Percentiles rank a stretch among this genome's conserved stretches.
phyloP scores from a whole-genome alignment of 2,329 filamentous ascomycete species.

The Xylaria multiplex region DNA sequence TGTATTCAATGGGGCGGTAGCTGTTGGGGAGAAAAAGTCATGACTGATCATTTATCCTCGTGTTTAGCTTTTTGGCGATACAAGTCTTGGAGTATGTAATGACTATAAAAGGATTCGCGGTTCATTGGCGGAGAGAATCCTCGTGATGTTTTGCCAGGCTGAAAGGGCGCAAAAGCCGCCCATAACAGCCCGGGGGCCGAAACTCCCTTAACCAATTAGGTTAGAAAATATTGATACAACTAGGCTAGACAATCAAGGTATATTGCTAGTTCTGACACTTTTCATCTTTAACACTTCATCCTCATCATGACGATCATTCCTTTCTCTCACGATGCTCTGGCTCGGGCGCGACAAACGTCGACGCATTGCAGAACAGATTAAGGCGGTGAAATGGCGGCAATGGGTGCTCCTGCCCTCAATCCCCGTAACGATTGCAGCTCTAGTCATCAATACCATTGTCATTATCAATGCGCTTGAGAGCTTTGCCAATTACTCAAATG shows the following conservation, averaged over 20 bases:
- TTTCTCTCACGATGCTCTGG: conserved; percentile 8
- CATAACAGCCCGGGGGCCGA: neutral
- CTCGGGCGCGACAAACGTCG: conserved; percentile 4
- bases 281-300: neutral
- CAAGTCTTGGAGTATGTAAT: neutral
- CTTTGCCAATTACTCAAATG: conserved; percentile 3
- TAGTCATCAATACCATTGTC: conserved; percentile 5
- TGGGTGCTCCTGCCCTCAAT: conserved; percentile 2
- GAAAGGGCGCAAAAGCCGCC: conserved; percentile 5
- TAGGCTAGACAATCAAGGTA: neutral
- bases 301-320: neutral
- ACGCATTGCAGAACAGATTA: neutral
- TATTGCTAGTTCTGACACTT: neutral
- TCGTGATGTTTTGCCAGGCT: conserved; percentile 5
- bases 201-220: conserved; percentile 1
- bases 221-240: neutral
- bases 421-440: neutral
- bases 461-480: conserved; percentile 1
- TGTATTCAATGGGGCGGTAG: neutral
- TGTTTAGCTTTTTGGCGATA: neutral
- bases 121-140: neutral
- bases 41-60: neutral
- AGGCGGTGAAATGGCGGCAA: conserved; percentile 20
- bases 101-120: neutral
- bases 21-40: neutral